A percentile compares a stretch with the other conserved stretches of the same genome.
phyloP scores from a whole-genome alignment of 352 stramenopile genomes.

The Phytopythium delawarense region DNA sequence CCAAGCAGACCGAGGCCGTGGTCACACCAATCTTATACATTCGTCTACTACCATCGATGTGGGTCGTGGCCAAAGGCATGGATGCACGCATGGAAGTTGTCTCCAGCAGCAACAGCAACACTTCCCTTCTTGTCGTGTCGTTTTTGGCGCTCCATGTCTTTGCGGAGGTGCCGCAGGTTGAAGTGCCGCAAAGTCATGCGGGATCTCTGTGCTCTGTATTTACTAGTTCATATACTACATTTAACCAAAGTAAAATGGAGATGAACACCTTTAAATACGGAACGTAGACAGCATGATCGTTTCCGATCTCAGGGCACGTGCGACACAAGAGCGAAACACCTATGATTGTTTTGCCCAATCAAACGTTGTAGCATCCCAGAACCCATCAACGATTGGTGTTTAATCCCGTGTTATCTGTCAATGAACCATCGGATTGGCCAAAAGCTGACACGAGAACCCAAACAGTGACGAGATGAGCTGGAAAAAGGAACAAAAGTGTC shows the following conservation, averaged over 20 bases:
- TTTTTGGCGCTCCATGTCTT: not conserved
- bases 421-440: not conserved
- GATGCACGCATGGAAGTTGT: not conserved
- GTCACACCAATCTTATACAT: too few species aligned
- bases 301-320: not conserved
- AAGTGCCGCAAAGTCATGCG: not conserved
- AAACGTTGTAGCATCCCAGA: not conserved
- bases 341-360: not conserved
- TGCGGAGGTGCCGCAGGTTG: not conserved
- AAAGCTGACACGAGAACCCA: not conserved
- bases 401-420: not conserved
- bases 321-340: not conserved
- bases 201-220: not conserved
- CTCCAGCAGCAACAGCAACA: not conserved
- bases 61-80: too few species aligned
- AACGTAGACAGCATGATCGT: not conserved
- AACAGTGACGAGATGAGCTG: not conserved
- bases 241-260: too few species aligned
- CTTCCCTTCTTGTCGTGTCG: not conserved
- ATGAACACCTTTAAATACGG: not conserved
- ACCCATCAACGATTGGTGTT: not conserved
- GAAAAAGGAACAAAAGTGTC: conserved; percentile 6
- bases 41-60: too few species aligned
- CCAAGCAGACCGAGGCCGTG: too few species aligned
- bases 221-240: too few species aligned